Percentiles rank a stretch among this genome's conserved stretches.
Conservation (phyloP, 129 eudicot species). For the Escallonia rubra region DNA sequence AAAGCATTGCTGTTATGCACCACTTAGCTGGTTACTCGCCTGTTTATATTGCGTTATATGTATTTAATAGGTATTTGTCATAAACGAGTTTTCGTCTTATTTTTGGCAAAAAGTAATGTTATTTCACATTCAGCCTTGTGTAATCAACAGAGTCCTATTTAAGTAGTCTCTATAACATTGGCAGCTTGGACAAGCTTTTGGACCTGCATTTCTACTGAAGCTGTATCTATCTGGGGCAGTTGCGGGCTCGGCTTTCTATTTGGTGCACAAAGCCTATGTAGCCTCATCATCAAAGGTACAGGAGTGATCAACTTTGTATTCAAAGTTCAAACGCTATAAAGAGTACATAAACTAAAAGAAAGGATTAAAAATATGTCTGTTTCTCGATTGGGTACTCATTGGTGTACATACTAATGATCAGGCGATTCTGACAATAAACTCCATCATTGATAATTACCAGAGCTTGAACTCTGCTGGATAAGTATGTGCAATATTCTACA, state of each 20-base stretch:
- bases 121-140: background rate
- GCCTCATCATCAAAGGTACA: constrained; percentile 52
- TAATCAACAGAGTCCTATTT: background rate
- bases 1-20: no score
- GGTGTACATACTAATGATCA: background rate
- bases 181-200: constrained; percentile 73
- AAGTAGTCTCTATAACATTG: constrained; percentile 4
- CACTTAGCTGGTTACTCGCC: no score
- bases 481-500: background rate
- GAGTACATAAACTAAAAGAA: no score
- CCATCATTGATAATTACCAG: background rate
- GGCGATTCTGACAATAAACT: background rate
- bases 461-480: no score
- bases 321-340: no score
- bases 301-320: background rate
- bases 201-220: constrained; percentile 65
- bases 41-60: no score
- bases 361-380: background rate
- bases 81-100: no score
- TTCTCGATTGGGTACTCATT: background rate
- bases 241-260: constrained; percentile 71
- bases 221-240: constrained; percentile 77
- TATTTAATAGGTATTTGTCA: no score
- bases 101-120: background rate
- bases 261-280: constrained; percentile 61